phyloP scores from a whole-genome alignment of 2,329 filamentous ascomycete genomes.

The Diaporthe ampelina region DNA sequence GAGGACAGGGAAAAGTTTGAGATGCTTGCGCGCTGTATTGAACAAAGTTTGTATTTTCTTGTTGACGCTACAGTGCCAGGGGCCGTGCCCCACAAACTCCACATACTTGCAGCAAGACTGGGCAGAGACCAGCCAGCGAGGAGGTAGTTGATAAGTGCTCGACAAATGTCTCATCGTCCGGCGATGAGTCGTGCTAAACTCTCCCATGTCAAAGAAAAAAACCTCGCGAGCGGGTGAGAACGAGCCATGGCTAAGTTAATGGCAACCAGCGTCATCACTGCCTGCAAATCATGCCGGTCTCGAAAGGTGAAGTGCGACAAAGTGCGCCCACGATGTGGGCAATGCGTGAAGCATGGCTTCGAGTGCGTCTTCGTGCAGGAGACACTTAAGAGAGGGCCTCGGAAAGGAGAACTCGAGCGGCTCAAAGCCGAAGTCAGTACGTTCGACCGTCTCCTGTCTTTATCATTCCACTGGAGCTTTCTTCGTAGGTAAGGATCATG shows the following conservation, averaged over 20 bases:
- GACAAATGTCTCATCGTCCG: not conserved
- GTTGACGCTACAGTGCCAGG: not conserved
- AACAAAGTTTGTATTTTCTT: conserved; percentile 2
- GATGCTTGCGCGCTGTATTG: too few relatives aligned
- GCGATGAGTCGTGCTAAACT: conserved; percentile 1
- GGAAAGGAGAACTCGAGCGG: conserved; percentile 7
- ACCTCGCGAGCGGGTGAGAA: not conserved
- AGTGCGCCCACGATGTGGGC: not conserved
- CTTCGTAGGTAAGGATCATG: not conserved
- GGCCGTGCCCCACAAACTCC: not conserved
- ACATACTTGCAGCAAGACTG: not conserved
- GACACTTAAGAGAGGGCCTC: conserved; percentile 1
- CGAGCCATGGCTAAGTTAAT: not conserved
- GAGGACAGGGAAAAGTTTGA: too few relatives aligned
- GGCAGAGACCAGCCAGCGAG: not conserved
- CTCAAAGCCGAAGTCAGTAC: conserved; percentile 3
- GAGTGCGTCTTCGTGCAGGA: conserved; percentile 4
- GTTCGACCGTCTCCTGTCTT: not conserved
- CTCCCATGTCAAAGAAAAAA: conserved; percentile 5
- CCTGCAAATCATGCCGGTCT: conserved; percentile 7
- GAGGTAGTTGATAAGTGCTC: not conserved
- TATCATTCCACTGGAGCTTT: not conserved
- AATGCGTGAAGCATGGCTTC: conserved; percentile 1
- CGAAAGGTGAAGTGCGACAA: conserved; percentile 4
- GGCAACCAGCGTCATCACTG: conserved; percentile 1